Conservation (phyloP, 2,329 filamentous ascomycete genomes). For the Fusarium sp. region DNA sequence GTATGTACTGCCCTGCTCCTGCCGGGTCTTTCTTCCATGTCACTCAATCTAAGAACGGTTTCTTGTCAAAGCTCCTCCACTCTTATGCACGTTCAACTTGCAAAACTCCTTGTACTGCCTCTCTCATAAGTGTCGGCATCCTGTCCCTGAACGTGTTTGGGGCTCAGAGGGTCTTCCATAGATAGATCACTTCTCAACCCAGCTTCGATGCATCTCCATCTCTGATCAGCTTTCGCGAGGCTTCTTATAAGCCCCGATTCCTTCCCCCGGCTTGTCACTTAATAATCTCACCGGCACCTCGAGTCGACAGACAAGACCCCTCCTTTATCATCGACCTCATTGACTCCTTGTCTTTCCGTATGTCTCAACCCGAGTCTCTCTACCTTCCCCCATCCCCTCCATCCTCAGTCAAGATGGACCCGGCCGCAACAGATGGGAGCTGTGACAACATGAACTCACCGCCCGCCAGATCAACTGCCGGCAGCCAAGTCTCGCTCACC, state of each 20-base stretch:
- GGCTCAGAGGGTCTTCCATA: slow-evolving; percentile 45
- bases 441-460: slow-evolving; percentile 43
- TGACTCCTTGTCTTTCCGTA: slow-evolving; percentile 40
- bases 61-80: slow-evolving; percentile 40
- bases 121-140: slow-evolving; percentile 46
- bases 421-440: slow-evolving; percentile 41
- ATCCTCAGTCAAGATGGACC: slow-evolving; percentile 45
- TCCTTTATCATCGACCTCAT: slow-evolving; percentile 32
- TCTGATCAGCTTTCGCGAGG: slow-evolving; percentile 34
- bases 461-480: slow-evolving; percentile 39
- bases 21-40: slow-evolving; percentile 36
- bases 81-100: slow-evolving; percentile 44
- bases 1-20: slow-evolving; percentile 39
- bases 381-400: slow-evolving; percentile 43
- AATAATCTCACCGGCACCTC: slow-evolving; percentile 33
- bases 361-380: slow-evolving; percentile 44
- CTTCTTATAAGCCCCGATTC: slow-evolving; percentile 35
- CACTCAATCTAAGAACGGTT: slow-evolving; percentile 43
- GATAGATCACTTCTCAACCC: slow-evolving; percentile 42
- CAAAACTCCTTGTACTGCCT: slow-evolving; percentile 41
- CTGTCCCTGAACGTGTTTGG: slow-evolving; percentile 43
- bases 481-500: slow-evolving; percentile 35
- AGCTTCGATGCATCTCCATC: slow-evolving; percentile 38
- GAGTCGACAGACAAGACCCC: slow-evolving; percentile 33
- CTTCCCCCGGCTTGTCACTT: slow-evolving; percentile 26